These are phyloP conservation scores for Hepatocystis sp. DNA, from an alignment of 169 alveolate genomes.

Conservation along the genomic window DNA sequence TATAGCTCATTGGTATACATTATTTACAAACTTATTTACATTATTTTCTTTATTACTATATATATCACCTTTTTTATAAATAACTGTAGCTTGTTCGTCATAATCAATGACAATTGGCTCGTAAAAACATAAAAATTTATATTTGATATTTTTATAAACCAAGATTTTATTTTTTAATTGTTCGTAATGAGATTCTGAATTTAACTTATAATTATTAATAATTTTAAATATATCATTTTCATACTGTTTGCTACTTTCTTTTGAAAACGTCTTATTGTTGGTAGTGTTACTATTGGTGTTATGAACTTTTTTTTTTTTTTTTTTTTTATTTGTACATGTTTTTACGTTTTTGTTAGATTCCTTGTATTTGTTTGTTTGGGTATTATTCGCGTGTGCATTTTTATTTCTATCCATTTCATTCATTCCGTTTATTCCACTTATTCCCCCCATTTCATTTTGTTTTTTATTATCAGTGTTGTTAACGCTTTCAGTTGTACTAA, in stretches of 20 bases:
- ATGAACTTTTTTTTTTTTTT: background rate
- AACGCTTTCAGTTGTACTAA: too few species aligned
- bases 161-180: constrained; percentile 54
- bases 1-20: constrained; percentile 34
- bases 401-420: background rate
- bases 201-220: constrained; percentile 43
- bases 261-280: constrained; percentile 7
- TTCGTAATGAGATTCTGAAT: constrained; percentile 31
- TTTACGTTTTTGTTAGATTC: background rate
- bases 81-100: constrained; percentile 75
- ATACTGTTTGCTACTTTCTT: constrained; percentile 34
- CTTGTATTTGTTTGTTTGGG: constrained; percentile 1
- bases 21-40: constrained; percentile 67
- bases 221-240: constrained; percentile 48
- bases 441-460: background rate
- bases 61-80: constrained; percentile 69
- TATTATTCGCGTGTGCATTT: background rate
- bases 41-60: constrained; percentile 60
- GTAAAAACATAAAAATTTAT: constrained; percentile 38
- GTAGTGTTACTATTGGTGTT: background rate
- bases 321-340: background rate
- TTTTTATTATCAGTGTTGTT: background rate
- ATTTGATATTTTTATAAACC: constrained; percentile 41
- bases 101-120: constrained; percentile 65
- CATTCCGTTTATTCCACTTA: too few species aligned